Evolutionary conservation across 805 yeast species (phyloP), one percentile per base, ranked within the genome.

Genomic region (Candida xiaguanensis): DNA sequence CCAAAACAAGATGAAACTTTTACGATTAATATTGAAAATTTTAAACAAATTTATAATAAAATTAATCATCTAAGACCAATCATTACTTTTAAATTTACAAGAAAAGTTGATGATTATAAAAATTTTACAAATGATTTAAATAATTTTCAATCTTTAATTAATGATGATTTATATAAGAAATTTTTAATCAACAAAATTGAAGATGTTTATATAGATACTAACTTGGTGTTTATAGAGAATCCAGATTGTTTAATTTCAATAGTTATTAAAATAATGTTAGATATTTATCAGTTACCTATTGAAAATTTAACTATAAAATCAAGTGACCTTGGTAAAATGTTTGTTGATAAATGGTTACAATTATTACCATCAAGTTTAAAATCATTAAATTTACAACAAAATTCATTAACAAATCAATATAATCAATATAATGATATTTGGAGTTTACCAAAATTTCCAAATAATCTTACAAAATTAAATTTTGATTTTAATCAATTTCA

Each of bases 281-380:
- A 42, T 29, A 43, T 57, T 17, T 31, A 63, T 29, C 34, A 34
- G 3, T 15, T 22, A 23, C 36, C 36, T 3, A 26, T 36, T 2
- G 13, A 18, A 13, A 14, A 36, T 7, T 16, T 67, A 3, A 49
- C 62, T 12, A 53, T 67, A 14, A 42, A 45, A 14, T 51, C 56
- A n/a, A 61, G 67, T 11, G 65, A 65, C 28, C 56, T 67, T 2
- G 71, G 72, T 4, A 48, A 50, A 6, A 50, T 56, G 36, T 65
- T 48, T 42, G 56, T 55, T 3, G 33, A 45, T 2, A 55, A 54
- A 36, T 67, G 72, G 72, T 51, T 56, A 25, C 49, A 48, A 29
- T 44, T 65, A 3, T 55, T 67, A 24, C 34, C 40, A 9, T 24
- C 40, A 8, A 50, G 50, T 29, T 38, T 61, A 13, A 33, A 36